phyloP scores from a whole-genome alignment of 345 rosid species.

The Anacardium occidentale region DNA sequence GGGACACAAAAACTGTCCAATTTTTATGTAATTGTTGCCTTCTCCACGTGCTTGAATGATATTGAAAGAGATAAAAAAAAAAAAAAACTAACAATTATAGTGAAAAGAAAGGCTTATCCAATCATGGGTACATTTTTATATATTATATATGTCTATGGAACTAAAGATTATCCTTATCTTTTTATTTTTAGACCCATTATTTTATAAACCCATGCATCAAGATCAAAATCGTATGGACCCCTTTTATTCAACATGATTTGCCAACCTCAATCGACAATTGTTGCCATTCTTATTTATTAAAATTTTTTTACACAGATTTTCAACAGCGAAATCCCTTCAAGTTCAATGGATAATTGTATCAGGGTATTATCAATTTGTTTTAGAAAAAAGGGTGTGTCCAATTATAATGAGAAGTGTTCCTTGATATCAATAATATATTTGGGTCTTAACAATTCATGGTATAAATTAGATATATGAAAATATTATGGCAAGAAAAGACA shows the following conservation, averaged over 20 bases:
- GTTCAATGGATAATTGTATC: too few species aligned
- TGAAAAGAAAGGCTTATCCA: background rate
- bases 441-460: too few species aligned
- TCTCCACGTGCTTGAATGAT: conserved; percentile 17
- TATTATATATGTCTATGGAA: background rate
- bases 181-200: background rate
- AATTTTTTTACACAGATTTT: too few species aligned
- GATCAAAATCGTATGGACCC: conserved; percentile 5
- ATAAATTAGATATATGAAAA: background rate
- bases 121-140: background rate
- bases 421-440: too few species aligned
- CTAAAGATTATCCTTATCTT: background rate
- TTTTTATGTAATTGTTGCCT: background rate
- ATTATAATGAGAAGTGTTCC: too few species aligned
- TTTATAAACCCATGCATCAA: background rate
- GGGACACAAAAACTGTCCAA: background rate
- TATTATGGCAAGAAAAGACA: background rate
- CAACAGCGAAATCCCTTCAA: too few species aligned
- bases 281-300: too few species aligned
- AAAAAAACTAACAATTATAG: background rate
- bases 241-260: background rate
- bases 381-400: too few species aligned
- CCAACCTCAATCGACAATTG: too few species aligned
- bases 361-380: too few species aligned
- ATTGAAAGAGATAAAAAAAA: background rate